Conservation (phyloP, 805 yeast genomes). For the Hanseniaspora lachancei region DNA sequence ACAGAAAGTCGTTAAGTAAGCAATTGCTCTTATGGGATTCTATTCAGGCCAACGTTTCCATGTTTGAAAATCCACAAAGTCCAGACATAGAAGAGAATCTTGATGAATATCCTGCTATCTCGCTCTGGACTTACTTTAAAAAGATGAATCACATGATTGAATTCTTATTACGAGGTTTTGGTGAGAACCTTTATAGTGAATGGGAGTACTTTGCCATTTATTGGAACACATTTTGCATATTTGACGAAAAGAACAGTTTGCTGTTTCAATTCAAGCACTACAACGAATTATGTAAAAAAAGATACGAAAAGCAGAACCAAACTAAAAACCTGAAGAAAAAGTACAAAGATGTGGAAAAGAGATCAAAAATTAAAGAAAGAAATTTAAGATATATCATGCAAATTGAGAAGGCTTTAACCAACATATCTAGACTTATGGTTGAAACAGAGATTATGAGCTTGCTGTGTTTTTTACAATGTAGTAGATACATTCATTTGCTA, state of each 20-base stretch:
- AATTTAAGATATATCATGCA: constrained; percentile 28
- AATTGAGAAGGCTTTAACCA: constrained; percentile 22
- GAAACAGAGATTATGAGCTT: constrained; percentile 22
- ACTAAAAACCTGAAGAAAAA: constrained; percentile 34
- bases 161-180: constrained; percentile 60
- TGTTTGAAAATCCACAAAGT: constrained; percentile 35
- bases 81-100: not conserved
- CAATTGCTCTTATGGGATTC: constrained; percentile 57
- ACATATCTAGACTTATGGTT: constrained; percentile 20
- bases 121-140: constrained; percentile 47
- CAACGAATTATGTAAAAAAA: constrained; percentile 25
- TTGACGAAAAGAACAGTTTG: constrained; percentile 36
- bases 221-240: constrained; percentile 51
- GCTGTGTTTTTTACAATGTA: constrained; percentile 26
- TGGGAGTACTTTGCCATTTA: constrained; percentile 58
- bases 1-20: constrained; percentile 59
- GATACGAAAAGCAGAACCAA: constrained; percentile 25
- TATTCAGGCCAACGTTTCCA: constrained; percentile 61
- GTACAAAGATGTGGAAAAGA: constrained; percentile 39
- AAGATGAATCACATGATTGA: constrained; percentile 63
- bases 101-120: constrained; percentile 14
- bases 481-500: constrained; percentile 21
- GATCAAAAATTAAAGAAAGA: constrained; percentile 27
- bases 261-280: constrained; percentile 22
- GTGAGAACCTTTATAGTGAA: constrained; percentile 54